Evolutionary conservation across 1,139 yeast species (phyloP), one percentile per base, ranked within the genome.

Genomic region (Nakaseomyces uthaithaninus): DNA sequence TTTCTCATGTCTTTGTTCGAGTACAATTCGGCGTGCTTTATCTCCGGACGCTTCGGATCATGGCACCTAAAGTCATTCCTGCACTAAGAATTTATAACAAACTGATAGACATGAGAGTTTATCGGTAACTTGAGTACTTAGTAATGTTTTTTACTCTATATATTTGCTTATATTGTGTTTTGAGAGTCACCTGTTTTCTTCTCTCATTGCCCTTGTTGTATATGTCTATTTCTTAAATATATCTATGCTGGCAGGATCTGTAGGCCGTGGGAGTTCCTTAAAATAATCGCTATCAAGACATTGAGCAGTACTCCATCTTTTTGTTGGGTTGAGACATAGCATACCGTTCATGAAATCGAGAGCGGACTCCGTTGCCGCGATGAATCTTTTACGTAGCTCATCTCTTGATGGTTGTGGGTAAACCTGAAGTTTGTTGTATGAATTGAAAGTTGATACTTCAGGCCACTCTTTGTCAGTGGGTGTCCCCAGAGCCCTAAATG

Each of bases 401-500:
- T 75, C 80, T 48, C 86, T 70, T 0, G 91, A 72, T 0, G 97
- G 97, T 6, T 80, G 80, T 9, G 96, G 95, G 56, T 84, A 86
- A 27, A 80, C 72, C 35, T 74, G 72, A 46, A 83, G 65, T 10
- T 83, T 75, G 51, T 80, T 77, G 58, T 85, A 91, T 27, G 77
- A 68, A 0, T 95, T 93, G 41, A 91, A 69, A 44, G 75, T 70
- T 1, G 89, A 75, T 1, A 91, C 93, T 38, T 87, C 86, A 0
- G 95, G 94, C 99, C 99, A 91, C 2, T 69, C 77, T 34, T 73
- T 79, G 51, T 89, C 95, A 0, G 94, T 84, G 2, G 99, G 98
- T 0, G 98, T 87, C 0, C 99, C 99, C 47, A 89, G 66, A 0
- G 98, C 98, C 53, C 87, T 75, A 57, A 91, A 89, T 0, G 97